Evolutionary conservation across 768 basidiomycete species (phyloP), one percentile per base, ranked within the genome.

Genomic region (Kwoniella botswanensis): DNA sequence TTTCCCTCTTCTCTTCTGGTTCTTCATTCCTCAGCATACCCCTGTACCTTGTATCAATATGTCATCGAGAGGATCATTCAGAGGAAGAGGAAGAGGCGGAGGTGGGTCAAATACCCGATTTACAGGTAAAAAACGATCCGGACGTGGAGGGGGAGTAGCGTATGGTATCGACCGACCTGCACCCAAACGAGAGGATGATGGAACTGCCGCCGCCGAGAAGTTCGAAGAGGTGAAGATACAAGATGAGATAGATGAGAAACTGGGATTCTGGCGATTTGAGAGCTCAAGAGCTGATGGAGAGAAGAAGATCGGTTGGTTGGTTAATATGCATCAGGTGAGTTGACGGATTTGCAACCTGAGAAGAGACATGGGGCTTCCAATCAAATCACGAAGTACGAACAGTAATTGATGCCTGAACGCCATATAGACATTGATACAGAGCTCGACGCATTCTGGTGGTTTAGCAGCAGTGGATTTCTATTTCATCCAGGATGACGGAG

Each of bases 321-420:
- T 99, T 72, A 98, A 98, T 81, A 98, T 99, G 96, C 95, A 96
- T 82, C 93, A 97, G 64, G 94, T 94, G 80, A 75, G 92, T 87
- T 18, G 44, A n/a, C 52, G 35, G 52, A 26, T 52, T 5, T 35
- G 35, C 35, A 35, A 35, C 7, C 6, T 35, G 35, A 35, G 35
- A 35, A 6, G 35, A 35, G 6, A 35, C 6, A 35, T 35, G 35
- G 35, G 7, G 6, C 35, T 35, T 35, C 7, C 6, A 35, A 35
- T 35, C 35, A 35, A 6, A 9, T 6, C 35, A 35, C 35, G 6
- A 35, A 35, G 35, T 6, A 35, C 7, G 35, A 6, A 35, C 35
- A 1, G 6, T 22, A 13, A 50, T 22, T 35, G 63, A 24, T 24
- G 12, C 29, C 58, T 53, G 18, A 10, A 35, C 6, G 6, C 6